phyloP scores from a whole-genome alignment of 2,329 filamentous ascomycete genomes.

The Scolecobasidium constrictum region DNA sequence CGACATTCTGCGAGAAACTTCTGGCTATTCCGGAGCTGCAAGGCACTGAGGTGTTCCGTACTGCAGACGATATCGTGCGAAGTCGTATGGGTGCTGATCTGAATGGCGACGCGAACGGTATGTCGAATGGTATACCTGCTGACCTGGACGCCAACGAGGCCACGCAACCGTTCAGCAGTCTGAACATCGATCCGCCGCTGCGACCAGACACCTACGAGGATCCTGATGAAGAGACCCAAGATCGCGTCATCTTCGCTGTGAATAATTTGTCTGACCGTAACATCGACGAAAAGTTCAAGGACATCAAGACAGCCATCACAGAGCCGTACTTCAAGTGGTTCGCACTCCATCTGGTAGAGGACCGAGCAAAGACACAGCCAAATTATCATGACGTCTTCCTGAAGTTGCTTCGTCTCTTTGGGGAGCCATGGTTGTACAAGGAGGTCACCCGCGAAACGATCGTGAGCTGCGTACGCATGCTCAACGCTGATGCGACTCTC shows the following conservation, averaged over 20 bases:
- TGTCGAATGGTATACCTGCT: conserved; percentile 62
- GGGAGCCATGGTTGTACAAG: conserved; percentile 67
- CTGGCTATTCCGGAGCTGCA: conserved; percentile 72
- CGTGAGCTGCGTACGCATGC: conserved; percentile 69
- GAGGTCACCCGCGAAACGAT: conserved; percentile 94
- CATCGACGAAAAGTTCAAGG: conserved; percentile 69
- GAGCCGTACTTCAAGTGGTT: conserved; percentile 91
- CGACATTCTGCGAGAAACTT: conserved; percentile 82
- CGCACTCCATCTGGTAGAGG: conserved; percentile 85
- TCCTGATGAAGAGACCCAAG: conserved; percentile 73
- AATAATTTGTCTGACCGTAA: conserved; percentile 95
- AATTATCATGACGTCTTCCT: conserved; percentile 94
- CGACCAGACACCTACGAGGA: conserved; percentile 61
- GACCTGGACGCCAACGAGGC: conserved; percentile 26
- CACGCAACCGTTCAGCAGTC: conserved; percentile 59
- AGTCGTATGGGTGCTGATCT: conserved; percentile 50
- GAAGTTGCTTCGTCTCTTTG: conserved; percentile 74
- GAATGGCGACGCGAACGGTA: conserved; percentile 41
- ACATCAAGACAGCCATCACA: conserved; percentile 68
- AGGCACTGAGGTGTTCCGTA: conserved; percentile 73
- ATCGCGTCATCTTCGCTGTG: conserved; percentile 88
- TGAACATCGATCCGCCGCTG: conserved; percentile 63
- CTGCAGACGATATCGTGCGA: conserved; percentile 69
- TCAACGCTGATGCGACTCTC: conserved; percentile 83
- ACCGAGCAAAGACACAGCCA: conserved; percentile 91